These are phyloP conservation scores for Sanghuangporus sanghuang DNA, from an alignment of 1,284 basidiomycete species.

Conservation along the genomic window DNA sequence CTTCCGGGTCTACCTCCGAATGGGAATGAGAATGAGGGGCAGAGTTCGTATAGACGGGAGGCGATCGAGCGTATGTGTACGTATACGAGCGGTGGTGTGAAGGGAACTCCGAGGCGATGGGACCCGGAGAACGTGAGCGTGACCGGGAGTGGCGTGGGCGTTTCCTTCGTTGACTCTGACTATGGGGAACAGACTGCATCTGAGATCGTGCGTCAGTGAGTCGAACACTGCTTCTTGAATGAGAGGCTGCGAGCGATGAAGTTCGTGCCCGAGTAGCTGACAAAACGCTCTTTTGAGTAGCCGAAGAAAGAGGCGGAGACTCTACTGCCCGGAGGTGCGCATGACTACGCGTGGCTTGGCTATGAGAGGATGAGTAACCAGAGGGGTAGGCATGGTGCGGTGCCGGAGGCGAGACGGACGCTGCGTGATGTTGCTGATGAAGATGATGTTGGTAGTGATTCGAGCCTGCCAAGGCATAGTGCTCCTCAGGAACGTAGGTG, in stretches of 20 bases:
- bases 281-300: background rate
- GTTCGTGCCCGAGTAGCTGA: constrained; percentile 4
- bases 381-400: background rate
- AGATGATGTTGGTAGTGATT: background rate
- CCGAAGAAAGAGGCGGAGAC: constrained; percentile 1
- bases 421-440: background rate
- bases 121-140: constrained; percentile 13
- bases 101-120: constrained; percentile 28
- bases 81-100: constrained; percentile 9
- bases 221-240: constrained; percentile 18
- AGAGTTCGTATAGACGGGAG: background rate
- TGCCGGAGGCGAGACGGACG: constrained; percentile 1
- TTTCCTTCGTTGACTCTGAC: constrained; percentile 40
- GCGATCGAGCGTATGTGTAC: background rate
- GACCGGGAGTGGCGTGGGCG: constrained; percentile 27
- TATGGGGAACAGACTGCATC: constrained; percentile 32
- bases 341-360: constrained; percentile 18
- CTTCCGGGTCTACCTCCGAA: background rate
- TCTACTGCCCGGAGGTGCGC: constrained; percentile 20
- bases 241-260: background rate
- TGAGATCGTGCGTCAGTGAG: constrained; percentile 21
- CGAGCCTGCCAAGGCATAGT: background rate
- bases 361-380: constrained; percentile 10
- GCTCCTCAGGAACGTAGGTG: background rate
- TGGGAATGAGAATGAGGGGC: constrained; percentile 1